A percentile compares a stretch with the other conserved stretches of the same genome.
These are phyloP conservation scores for Phytophthora multivora DNA, from an alignment of 352 stramenopile species.

Conservation along the genomic window DNA sequence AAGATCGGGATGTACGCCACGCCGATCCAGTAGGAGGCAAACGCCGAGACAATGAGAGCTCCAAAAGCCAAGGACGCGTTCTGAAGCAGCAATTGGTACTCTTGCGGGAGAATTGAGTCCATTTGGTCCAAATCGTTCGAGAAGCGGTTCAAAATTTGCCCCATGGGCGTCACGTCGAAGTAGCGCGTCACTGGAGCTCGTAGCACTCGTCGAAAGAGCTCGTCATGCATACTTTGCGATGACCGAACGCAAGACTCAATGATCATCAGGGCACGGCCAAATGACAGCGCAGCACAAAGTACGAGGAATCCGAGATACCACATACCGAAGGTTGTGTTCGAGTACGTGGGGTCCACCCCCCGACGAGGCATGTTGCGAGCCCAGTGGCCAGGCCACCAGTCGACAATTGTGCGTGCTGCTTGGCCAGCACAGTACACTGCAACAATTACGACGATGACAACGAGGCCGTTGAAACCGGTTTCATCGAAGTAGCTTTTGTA, in stretches of 20 bases:
- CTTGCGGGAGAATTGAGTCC: constrained; percentile 41
- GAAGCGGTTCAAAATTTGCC: constrained; percentile 66
- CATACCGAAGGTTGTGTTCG: constrained; percentile 28
- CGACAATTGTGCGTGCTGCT: constrained; percentile 17
- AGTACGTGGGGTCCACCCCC: constrained; percentile 40
- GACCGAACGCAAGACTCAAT: constrained; percentile 45
- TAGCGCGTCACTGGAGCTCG: constrained; percentile 51
- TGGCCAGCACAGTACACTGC: constrained; percentile 13
- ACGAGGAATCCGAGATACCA: constrained; percentile 52
- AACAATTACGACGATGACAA: constrained; percentile 11
- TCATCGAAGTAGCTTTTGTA: constrained; percentile 50
- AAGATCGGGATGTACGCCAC: constrained; percentile 68
- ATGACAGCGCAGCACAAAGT: constrained; percentile 23
- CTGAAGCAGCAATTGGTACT: constrained; percentile 50
- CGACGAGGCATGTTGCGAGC: constrained; percentile 24
- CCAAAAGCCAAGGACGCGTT: constrained; percentile 35
- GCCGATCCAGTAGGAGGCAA: constrained; percentile 43
- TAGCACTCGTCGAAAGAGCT: constrained; percentile 55
- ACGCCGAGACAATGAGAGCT: constrained; percentile 40
- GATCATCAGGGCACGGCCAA: constrained; percentile 37
- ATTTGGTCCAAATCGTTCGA: constrained; percentile 62
- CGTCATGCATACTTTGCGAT: constrained; percentile 48
- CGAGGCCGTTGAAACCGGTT: constrained; percentile 31
- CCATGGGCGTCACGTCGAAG: constrained; percentile 66
- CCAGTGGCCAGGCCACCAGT: constrained; percentile 41